Evolutionary conservation across 331 rosid genomes (phyloP).

Genomic region (Quercus tomentella): DNA sequence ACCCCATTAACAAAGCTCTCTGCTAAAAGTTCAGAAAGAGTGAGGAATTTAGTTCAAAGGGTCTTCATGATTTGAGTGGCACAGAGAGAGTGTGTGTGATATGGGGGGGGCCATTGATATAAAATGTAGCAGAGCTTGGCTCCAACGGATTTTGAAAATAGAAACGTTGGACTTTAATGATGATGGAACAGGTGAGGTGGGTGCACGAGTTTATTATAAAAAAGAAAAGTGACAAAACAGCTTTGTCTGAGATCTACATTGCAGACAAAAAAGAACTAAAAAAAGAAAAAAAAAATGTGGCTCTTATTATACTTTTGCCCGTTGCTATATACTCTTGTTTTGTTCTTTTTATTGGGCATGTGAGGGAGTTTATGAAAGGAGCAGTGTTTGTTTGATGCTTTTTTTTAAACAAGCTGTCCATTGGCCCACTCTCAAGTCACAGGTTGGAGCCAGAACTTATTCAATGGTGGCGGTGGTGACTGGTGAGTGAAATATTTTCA

Average conservation of each 20-base stretch:
- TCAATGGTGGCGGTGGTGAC: neutral
- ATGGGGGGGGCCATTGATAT: neutral
- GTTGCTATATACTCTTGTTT: neutral
- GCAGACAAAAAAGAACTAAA: neutral
- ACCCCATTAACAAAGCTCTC: conserved; percentile 47
- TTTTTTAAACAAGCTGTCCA: neutral
- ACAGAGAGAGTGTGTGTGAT: neutral
- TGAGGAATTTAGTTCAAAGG: conserved; percentile 12
- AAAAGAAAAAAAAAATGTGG: neutral
- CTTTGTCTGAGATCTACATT: conserved; percentile 23
- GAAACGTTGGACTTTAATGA: conserved; percentile 51
- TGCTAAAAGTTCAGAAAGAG: conserved; percentile 9
- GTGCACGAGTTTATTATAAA: conserved; percentile 9
- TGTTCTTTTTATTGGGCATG: neutral
- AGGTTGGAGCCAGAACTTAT: neutral
- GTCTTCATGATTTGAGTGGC: neutral
- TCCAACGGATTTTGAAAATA: conserved; percentile 57
- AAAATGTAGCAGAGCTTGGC: conserved; percentile 41
- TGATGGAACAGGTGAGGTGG: conserved; percentile 19
- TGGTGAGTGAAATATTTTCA: neutral
- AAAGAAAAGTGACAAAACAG: neutral
- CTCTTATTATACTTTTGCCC: neutral
- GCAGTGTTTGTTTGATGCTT: neutral
- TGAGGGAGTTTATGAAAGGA: neutral
- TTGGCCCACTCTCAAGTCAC: no score